Evolutionary conservation across 106 monocot genomes (phyloP).

Genomic region (Ottelia alismoides): DNA sequence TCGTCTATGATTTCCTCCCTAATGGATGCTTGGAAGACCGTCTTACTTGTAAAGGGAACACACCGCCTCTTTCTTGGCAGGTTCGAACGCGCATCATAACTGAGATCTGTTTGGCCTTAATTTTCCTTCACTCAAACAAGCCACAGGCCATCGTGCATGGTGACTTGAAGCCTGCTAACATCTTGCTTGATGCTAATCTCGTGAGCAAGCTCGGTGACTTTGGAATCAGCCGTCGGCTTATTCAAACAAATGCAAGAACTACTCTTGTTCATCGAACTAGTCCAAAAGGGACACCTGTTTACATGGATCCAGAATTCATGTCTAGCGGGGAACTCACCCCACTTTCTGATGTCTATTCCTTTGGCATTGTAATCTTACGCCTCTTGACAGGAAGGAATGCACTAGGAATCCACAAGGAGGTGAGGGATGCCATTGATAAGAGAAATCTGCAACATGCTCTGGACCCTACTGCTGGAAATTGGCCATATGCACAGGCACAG

Average conservation of each 20-base stretch:
- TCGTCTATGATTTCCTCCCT: constrained; percentile 46
- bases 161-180: constrained; percentile 11
- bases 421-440: constrained; percentile 10
- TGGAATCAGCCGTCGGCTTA: constrained; percentile 3
- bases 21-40: constrained; percentile 47
- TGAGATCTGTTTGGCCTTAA: constrained; percentile 52
- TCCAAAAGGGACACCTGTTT: constrained; percentile 4
- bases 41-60: constrained; percentile 19
- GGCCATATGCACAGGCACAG: constrained; percentile 9
- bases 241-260: background rate
- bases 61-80: constrained; percentile 38
- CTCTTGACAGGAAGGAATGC: constrained; percentile 9
- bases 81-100: constrained; percentile 25
- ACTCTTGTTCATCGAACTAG: background rate
- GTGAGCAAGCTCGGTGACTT: constrained; percentile 13
- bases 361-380: constrained; percentile 7
- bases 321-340: constrained; percentile 11
- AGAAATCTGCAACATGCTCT: background rate
- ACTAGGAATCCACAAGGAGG: constrained; percentile 1
- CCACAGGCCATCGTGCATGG: constrained; percentile 7
- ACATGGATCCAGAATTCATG: constrained; percentile 9
- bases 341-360: constrained; percentile 8
- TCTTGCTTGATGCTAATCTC: constrained; percentile 10
- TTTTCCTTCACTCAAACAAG: constrained; percentile 6
- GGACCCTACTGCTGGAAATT: constrained; percentile 10